Evolutionary conservation across 768 basidiomycete genomes (phyloP), one percentile per base, ranked within the genome.

Genomic region (Galerina sulciceps): DNA sequence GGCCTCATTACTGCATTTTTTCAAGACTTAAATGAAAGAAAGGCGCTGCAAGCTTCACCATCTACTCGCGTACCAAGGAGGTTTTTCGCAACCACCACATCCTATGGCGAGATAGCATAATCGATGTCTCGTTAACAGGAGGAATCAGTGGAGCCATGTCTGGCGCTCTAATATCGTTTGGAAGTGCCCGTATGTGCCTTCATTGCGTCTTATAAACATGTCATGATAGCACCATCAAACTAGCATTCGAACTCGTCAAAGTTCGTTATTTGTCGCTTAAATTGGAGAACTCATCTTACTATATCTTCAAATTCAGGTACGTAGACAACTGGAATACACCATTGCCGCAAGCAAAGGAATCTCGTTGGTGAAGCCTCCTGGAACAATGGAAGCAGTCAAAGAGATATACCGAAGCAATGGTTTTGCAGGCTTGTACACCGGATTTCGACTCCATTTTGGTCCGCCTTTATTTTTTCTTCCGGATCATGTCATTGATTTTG

Each of bases 221-320:
- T 34, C 51, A 56, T 44, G 42, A 44, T 45, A 57, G 50, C 38
- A 60, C n/a, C 17, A 34, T 23, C 18, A 22, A 43, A 48, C 34
- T 59, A 81, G 92, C 95, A 46, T 98, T 98, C 68, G 95, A 98
- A 73, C 89, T 98, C 38, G 93, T 98, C 69, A 98, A 98, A 83
- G 94, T 94, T 58, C 59, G 74, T 47, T 8, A 8, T 31, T 31
- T 31, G 26, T 43, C 35, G 31, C 22, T 40, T 43, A 13, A 11
- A 26, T 45, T 38, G 1, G 14, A 11, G 42, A 31, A 18, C 18
- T 1, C 10, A 2, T 42, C 26, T 20, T 44, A 46, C 26, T 45
- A 59, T 23, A 6, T 58, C 14, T 56, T 46, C 26, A 48, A 45
- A 22, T 46, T 53, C 54, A 94, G 93, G 89, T 95, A 53, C 88